Evolutionary conservation across 2,329 filamentous ascomycete genomes (phyloP).

Genomic region (Alternaria triticina): DNA sequence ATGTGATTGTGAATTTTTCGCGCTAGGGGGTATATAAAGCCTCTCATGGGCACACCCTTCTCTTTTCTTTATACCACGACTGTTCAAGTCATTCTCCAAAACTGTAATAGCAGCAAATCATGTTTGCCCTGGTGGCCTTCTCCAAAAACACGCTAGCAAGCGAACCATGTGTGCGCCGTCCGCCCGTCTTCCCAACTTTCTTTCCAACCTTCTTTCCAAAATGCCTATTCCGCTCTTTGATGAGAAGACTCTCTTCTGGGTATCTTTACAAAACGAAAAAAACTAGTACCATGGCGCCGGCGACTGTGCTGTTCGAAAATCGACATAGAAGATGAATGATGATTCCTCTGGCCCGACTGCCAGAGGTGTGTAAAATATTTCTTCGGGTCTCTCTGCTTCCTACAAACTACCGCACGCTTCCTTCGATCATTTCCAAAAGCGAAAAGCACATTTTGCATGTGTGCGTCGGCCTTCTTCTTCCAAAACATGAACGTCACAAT

Average conservation of each 20-base stretch:
- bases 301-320: neutral
- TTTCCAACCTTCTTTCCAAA: no score
- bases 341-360: neutral
- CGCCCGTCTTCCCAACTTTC: neutral
- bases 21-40: neutral
- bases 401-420: no score
- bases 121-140: neutral
- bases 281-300: neutral
- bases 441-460: no score
- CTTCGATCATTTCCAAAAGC: no score
- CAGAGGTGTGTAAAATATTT: neutral
- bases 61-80: neutral
- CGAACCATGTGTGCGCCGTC: neutral
- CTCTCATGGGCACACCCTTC: fast-evolving
- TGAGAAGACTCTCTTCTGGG: neutral
- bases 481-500: neutral
- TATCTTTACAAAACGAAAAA: neutral
- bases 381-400: neutral
- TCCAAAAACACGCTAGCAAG: neutral
- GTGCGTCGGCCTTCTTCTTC: neutral
- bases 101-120: no score
- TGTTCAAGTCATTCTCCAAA: fast-evolving
- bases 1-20: neutral
- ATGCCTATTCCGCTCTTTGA: no score
- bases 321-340: no score